These are phyloP conservation scores for Coemansia sp. DNA, from an alignment of 192 early-diverging fungal genomes.

Conservation along the genomic window DNA sequence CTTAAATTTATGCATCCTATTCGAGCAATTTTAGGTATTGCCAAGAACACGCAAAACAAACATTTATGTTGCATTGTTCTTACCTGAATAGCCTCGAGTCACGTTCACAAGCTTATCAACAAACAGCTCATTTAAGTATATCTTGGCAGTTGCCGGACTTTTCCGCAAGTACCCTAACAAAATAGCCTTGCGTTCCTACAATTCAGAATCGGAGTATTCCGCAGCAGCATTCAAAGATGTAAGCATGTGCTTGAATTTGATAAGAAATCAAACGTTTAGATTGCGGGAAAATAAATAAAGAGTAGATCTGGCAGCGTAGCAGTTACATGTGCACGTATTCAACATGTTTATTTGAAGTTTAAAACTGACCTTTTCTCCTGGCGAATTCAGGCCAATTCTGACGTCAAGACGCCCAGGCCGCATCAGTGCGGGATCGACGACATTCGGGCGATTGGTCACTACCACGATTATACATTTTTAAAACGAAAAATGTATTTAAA, in stretches of 20 bases:
- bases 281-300: too few species aligned
- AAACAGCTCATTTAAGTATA: constrained; percentile 29
- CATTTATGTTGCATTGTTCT: neutral
- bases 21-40: neutral
- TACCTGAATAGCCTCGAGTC: constrained; percentile 57
- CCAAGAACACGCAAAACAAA: neutral
- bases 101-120: constrained; percentile 48
- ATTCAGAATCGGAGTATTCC: neutral
- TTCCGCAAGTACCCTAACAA: constrained; percentile 58
- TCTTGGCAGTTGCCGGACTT: constrained; percentile 56
- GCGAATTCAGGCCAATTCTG: constrained; percentile 64
- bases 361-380: constrained; percentile 56
- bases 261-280: too few species aligned
- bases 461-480: constrained; percentile 5
- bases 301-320: too few species aligned
- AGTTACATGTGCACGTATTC: too few species aligned
- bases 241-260: too few species aligned
- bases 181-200: constrained; percentile 60
- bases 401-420: constrained; percentile 86
- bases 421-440: constrained; percentile 78
- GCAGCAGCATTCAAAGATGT: neutral
- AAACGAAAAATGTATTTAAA: too few species aligned
- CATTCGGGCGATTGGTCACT: constrained; percentile 76
- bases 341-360: neutral
- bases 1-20: too few species aligned